Evolutionary conservation across 1,284 basidiomycete species (phyloP), one percentile per base, ranked within the genome.

Genomic region (Ganoderma lingzhi): DNA sequence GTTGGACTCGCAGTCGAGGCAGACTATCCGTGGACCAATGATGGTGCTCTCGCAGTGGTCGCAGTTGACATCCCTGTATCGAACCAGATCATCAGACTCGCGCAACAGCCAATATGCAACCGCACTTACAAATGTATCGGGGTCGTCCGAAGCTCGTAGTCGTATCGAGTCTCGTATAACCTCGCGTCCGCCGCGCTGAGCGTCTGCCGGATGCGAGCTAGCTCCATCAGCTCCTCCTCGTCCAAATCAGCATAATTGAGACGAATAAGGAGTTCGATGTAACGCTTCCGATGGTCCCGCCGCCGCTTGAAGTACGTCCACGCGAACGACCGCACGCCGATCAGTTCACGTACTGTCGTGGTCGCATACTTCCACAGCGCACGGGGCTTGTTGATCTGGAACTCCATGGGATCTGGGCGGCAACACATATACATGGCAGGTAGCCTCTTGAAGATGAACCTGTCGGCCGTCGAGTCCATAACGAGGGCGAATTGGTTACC

Each of bases 341-440:
- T 55, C 30, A 65, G 62, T 17, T 73, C 70, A 9, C 51, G 56
- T 6, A 60, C 69, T 0, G 69, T 68, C 0, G 67, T 71, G 37
- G 70, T 53, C 3, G 71, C 71, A 30, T 70, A 73, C 56, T 68
- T 70, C 71, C 71, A 73, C 10, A 69, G 56, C 4, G 71, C 67
- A 6, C 66, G 69, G 8, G 65, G 6, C 32, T 42, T 66, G 59
- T 70, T 64, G 42, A 39, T 14, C 15, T 64, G 62, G 32, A 70
- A 72, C 30, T 66, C 62, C 4, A 59, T 14, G 2, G 71, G 71
- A 9, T 67, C 61, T 3, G 71, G 71, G 9, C 71, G 71, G 39
- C 67, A 69, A 15, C 61, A 44, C 53, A 72, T 65, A 3, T 60
- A 39, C 44, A 58, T 65, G 5, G 69, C 58, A 0, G 69, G 45